A percentile compares a stretch with the other conserved stretches of the same genome.
Conservation (phyloP, 371 early-diverging fungal species). For the Gilbertella persicaria region DNA sequence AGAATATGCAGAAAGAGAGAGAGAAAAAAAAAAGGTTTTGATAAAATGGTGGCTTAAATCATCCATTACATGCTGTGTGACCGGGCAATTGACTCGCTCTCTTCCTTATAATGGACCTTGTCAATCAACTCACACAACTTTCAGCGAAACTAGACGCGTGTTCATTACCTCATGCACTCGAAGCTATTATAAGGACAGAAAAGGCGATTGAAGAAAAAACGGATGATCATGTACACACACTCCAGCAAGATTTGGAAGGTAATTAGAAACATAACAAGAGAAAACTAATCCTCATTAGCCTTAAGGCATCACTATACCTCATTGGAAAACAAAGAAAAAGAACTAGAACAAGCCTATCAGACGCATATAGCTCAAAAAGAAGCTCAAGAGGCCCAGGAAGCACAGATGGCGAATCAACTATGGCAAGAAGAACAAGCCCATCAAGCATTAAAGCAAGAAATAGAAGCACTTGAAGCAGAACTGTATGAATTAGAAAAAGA, state of each 20-base stretch:
- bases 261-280: too few relatives aligned
- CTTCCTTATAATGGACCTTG: too few relatives aligned
- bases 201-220: too few relatives aligned
- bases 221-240: too few relatives aligned
- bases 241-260: too few relatives aligned
- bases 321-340: not conserved
- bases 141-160: too few relatives aligned
- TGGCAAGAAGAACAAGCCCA: conserved; percentile 1
- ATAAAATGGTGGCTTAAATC: not conserved
- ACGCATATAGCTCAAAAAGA: not conserved
- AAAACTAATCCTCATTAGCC: too few relatives aligned
- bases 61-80: not conserved
- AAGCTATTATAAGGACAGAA: too few relatives aligned
- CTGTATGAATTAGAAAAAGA: conserved; percentile 2
- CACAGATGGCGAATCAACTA: not conserved
- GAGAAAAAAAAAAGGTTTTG: conserved; percentile 5
- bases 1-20: not conserved
- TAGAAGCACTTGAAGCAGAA: not conserved
- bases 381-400: not conserved
- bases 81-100: not conserved
- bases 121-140: too few relatives aligned
- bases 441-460: not conserved
- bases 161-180: too few relatives aligned
- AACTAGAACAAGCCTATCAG: not conserved
- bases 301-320: too few relatives aligned